Evolutionary conservation across 2,329 filamentous ascomycete species (phyloP).

Genomic region (Cordyceps pruinosa): DNA sequence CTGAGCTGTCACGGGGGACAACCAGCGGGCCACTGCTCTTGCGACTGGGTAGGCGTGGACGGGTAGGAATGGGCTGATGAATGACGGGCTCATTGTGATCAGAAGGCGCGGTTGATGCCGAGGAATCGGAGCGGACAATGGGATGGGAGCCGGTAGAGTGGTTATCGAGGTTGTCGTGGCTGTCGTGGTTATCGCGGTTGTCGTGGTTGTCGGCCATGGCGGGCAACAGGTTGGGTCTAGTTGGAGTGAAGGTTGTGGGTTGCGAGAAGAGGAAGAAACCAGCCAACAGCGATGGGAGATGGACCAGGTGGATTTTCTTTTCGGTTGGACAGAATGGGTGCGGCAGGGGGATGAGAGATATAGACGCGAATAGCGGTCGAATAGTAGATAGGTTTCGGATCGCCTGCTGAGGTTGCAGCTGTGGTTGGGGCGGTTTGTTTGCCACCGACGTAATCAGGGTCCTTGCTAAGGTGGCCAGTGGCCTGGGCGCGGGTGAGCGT

Average conservation of each 20-base stretch:
- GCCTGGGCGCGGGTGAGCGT: constrained; percentile 1
- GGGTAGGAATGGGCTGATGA: constrained; percentile 45
- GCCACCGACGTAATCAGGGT: constrained; percentile 12
- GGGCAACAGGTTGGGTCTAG: neutral
- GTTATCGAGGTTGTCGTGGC: constrained; percentile 18
- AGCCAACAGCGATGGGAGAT: neutral
- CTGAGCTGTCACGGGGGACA: constrained; percentile 67
- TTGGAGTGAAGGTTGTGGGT: neutral
- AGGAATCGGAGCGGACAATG: constrained; percentile 34
- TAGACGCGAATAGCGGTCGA: neutral
- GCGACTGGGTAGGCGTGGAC: constrained; percentile 63
- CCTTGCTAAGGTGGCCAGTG: constrained; percentile 1
- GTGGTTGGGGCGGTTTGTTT: constrained; percentile 1
- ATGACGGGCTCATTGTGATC: constrained; percentile 35
- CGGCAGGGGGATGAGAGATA: neutral
- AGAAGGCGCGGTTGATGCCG: constrained; percentile 26
- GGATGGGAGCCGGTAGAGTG: constrained; percentile 20
- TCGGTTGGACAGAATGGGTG: no score
- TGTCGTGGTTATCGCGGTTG: no score
- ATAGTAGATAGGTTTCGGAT: neutral
- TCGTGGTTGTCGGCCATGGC: constrained; percentile 19
- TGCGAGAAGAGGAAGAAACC: neutral
- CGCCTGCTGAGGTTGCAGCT: neutral
- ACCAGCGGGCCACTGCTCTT: constrained; percentile 80
- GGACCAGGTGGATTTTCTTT: no score